Evolutionary conservation across 2,329 filamentous ascomycete species (phyloP).

Genomic region (Botryotinia narcissicola): DNA sequence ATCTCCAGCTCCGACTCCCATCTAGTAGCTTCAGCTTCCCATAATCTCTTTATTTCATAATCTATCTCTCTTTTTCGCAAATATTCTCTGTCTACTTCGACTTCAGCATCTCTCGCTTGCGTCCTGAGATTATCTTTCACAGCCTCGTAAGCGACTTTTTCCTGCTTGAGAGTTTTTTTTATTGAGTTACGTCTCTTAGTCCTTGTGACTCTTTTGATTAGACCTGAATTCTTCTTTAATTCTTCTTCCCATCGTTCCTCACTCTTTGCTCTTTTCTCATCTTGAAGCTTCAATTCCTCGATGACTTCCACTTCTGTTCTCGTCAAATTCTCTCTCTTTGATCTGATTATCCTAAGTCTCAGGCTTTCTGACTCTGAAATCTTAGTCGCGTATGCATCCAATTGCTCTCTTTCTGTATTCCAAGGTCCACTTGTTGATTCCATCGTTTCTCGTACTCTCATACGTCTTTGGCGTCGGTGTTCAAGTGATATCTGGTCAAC

Average conservation of each 20-base stretch:
- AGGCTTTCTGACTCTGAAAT: rapidly evolving
- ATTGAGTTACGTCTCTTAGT: not conserved
- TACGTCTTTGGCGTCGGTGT: not conserved
- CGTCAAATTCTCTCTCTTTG: not conserved
- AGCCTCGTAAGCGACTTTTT: not conserved
- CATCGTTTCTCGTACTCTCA: not conserved
- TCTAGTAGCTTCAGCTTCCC: not conserved
- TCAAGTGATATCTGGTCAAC: not conserved
- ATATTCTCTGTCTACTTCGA: not conserved
- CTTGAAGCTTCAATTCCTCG: not conserved
- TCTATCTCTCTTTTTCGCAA: not conserved
- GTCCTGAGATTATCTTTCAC: not conserved
- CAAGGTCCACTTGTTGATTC: not conserved
- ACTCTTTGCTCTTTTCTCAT: not conserved
- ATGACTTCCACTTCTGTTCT: not conserved
- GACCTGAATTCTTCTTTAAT: not conserved
- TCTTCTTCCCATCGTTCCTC: not conserved
- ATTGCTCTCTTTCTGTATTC: not conserved
- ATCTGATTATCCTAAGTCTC: not conserved
- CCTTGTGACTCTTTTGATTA: not conserved
- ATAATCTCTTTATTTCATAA: not conserved
- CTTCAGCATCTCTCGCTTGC: not conserved
- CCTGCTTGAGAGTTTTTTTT: not conserved
- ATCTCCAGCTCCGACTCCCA: not conserved
- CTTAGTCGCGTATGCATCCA: not conserved